A percentile compares a stretch with the other conserved stretches of the same genome.
These are phyloP conservation scores for Spiraea crenata DNA, from an alignment of 331 rosid genomes.

Conservation along the genomic window DNA sequence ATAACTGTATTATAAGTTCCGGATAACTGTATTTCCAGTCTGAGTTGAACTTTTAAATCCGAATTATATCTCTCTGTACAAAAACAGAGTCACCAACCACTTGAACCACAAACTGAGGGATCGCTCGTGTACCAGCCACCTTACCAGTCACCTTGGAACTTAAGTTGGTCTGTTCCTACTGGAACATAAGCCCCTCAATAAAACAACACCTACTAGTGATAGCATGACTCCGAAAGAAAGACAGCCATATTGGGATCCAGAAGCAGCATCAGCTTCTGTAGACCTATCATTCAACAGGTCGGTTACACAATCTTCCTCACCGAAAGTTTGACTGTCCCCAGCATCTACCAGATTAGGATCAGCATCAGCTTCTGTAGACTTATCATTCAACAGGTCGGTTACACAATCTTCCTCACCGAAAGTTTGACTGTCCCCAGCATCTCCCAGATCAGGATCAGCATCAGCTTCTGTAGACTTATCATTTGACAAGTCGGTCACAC, in stretches of 20 bases:
- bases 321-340: no score
- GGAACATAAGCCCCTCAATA: slow-evolving; percentile 16
- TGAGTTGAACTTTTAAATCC: slow-evolving; percentile 38
- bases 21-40: slow-evolving; percentile 23
- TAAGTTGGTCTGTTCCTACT: slow-evolving; percentile 7
- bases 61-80: slow-evolving; percentile 24
- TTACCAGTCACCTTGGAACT: slow-evolving; percentile 14
- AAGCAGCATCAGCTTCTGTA: neutral
- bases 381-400: no score
- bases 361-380: no score
- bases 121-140: neutral
- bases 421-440: neutral
- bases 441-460: neutral
- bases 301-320: neutral
- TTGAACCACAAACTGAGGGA: slow-evolving; percentile 13
- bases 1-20: no score
- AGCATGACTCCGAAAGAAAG: neutral
- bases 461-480: no score
- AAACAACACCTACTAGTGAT: slow-evolving; percentile 13
- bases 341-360: no score
- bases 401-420: no score
- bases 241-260: neutral
- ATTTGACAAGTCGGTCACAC: no score
- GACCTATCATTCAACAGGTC: neutral
- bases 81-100: slow-evolving; percentile 22